A percentile compares a stretch with the other conserved stretches of the same genome.
phyloP scores from a whole-genome alignment of 83 land plant species.

The Larix sibirica region DNA sequence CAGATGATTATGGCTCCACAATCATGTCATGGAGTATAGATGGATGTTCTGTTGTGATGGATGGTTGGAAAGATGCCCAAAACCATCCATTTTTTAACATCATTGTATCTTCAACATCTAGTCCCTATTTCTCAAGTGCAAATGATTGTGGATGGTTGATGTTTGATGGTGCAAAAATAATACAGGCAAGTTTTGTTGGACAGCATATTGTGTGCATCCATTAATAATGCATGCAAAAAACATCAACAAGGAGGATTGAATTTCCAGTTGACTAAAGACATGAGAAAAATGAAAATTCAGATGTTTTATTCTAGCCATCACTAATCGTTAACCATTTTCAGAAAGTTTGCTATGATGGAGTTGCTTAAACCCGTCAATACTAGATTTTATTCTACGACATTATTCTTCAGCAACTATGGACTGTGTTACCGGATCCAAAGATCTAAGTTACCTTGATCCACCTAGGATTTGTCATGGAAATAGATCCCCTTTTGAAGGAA shows the following conservation, averaged over 20 bases:
- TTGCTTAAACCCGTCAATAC: too few species aligned
- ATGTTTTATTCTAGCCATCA: neutral
- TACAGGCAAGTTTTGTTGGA: neutral
- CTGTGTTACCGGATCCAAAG: too few species aligned
- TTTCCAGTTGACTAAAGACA: neutral
- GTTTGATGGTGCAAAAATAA: neutral
- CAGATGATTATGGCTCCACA: neutral
- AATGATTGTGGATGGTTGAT: neutral
- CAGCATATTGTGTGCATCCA: neutral
- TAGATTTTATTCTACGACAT: too few species aligned
- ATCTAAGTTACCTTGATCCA: too few species aligned
- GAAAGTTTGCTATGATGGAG: too few species aligned
- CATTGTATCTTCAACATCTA: neutral
- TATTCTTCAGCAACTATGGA: too few species aligned
- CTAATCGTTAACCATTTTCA: too few species aligned
- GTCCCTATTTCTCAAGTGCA: neutral
- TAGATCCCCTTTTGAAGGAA: too few species aligned
- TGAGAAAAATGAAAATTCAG: neutral
- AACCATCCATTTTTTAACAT: neutral
- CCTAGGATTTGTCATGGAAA: too few species aligned
- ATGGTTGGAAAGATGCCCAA: neutral
- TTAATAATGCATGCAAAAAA: neutral
- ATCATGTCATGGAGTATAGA: neutral
- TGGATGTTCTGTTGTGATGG: neutral
- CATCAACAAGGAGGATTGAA: neutral